Evolutionary conservation across 2,329 filamentous ascomycete species (phyloP), one percentile per base, ranked within the genome.

Genomic region (Exophiala mesophila): DNA sequence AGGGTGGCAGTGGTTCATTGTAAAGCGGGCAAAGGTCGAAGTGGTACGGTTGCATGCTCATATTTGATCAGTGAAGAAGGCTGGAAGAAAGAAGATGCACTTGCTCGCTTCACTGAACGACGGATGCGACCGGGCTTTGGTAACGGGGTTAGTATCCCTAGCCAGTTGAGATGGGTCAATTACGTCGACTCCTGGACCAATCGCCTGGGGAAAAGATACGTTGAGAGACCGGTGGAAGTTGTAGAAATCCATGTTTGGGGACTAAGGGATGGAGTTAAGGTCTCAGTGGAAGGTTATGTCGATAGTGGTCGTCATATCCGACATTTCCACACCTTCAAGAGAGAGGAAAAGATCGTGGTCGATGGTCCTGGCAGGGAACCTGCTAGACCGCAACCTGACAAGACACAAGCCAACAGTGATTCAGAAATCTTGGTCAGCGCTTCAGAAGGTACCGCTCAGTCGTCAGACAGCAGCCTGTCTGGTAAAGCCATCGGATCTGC

Each of bases 11-110:
- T 97, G 5, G 88, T 97, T 5, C 92, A 98, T 64, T 97, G 92
- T 71, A 97, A 97, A 62, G 92, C 92, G 1, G 92, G 92, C 2
- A 98, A 98, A 65, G 92, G 92, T 1, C 76, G 92, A 37, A 94
- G 87, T 52, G 92, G 92, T 3, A 95, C 88, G 0, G 80, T 88
- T 56, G 82, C 83, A 20, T 94, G 87, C 64, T 86, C 84, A 55
- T 97, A 95, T 61, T 70, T 98, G 44, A 92, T 98, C 56, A 82
- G 85, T 5, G 86, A 97, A 60, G 85, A 92, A 58, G 80, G 78
- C 3, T 85, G 82, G 82, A 73, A 69, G 20, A 65, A 73, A 29
- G 71, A 77, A 37, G 78, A 83, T 52, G 83, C 83, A 0, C 63
- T 85, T 47, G 68, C 74, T 43, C 67, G 78, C 13, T 86, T 86